A percentile compares a stretch with the other conserved stretches of the same genome.
phyloP scores from a whole-genome alignment of 2,329 filamentous ascomycete species.

The Dothidotthia symphoricarpi region DNA sequence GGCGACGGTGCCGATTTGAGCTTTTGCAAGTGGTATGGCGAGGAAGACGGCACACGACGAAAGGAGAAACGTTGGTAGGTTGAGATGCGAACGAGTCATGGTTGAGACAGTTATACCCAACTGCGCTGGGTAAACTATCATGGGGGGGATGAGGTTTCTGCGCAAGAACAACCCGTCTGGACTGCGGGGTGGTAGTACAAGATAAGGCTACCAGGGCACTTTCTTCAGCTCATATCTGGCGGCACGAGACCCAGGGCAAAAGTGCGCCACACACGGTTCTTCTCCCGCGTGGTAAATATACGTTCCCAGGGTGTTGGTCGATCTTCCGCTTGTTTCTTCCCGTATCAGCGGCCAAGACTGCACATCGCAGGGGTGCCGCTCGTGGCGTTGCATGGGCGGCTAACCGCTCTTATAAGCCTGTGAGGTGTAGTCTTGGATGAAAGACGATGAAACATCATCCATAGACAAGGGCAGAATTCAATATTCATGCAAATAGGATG shows the following conservation, averaged over 20 bases:
- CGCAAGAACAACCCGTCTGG: not conserved
- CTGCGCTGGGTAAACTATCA: not conserved
- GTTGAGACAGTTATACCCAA: not conserved
- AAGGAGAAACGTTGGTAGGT: not conserved
- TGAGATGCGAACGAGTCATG: not conserved
- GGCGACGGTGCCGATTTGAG: constrained; percentile 11
- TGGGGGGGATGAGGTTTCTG: not conserved
- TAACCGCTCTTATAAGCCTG: not conserved
- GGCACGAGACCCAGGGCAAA: not conserved
- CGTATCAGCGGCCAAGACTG: not conserved
- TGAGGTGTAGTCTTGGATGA: no score
- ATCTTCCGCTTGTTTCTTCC: not conserved
- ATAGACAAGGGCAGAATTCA: no score
- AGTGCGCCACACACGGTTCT: not conserved
- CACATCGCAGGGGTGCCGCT: not conserved
- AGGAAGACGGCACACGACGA: not conserved
- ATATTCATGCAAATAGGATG: no score
- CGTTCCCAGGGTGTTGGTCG: not conserved
- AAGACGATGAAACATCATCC: no score
- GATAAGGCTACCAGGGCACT: not conserved
- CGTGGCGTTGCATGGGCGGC: not conserved
- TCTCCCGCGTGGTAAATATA: no score
- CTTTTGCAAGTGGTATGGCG: not conserved
- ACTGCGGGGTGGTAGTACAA: not conserved
- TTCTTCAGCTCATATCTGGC: not conserved